Evolutionary conservation across 305 asterid genomes (phyloP).

Genomic region (Fraxinus velutina): DNA sequence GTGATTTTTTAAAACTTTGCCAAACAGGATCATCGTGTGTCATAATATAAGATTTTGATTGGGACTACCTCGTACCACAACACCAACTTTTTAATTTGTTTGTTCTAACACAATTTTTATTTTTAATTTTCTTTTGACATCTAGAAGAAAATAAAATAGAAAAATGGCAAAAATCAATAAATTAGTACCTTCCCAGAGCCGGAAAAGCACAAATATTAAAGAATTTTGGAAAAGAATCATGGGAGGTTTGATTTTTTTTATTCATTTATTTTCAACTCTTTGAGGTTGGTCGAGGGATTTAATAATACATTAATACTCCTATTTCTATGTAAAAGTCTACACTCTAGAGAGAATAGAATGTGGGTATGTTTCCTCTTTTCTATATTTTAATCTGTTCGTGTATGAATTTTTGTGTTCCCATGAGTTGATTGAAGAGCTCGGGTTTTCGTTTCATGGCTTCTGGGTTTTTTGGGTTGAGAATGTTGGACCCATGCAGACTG

Average conservation of each 20-base stretch:
- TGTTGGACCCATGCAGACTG: slow-evolving; percentile 34
- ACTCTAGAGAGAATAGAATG: slow-evolving; percentile 27
- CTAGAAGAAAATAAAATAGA: background rate
- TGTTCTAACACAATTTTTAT: background rate
- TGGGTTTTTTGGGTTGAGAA: slow-evolving; percentile 26
- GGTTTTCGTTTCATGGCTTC: slow-evolving; percentile 33
- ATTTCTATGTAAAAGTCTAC: background rate
- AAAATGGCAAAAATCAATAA: background rate
- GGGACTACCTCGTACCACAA: background rate
- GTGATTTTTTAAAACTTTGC: background rate
- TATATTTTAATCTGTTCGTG: slow-evolving; percentile 11
- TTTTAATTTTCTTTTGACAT: background rate
- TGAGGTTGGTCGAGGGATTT: background rate
- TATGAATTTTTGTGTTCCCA: slow-evolving; percentile 18
- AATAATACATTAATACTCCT: background rate
- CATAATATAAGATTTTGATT: background rate
- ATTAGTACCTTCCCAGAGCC: background rate
- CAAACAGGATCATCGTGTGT: background rate
- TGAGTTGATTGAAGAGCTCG: slow-evolving; percentile 25
- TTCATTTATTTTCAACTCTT: background rate
- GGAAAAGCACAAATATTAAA: background rate
- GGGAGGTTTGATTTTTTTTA: background rate
- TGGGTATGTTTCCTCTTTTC: slow-evolving; percentile 33
- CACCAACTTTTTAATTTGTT: background rate
- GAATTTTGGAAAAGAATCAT: background rate